Evolutionary conservation across 768 basidiomycete species (phyloP).

Genomic region (Serendipita indica): DNA sequence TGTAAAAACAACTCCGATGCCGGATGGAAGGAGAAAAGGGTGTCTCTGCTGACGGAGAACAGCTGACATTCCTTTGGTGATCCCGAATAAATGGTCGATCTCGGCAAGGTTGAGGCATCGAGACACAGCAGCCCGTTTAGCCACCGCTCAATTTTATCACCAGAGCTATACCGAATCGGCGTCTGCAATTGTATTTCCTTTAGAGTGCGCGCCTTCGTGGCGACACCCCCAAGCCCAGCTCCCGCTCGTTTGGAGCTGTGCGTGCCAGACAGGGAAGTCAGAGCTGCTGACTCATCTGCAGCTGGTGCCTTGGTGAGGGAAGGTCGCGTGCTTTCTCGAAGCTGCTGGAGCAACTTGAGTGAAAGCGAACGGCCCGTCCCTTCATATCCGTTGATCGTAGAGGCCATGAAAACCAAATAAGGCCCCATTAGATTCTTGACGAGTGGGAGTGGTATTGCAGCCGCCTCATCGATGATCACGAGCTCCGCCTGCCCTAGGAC

Average conservation of each 20-base stretch:
- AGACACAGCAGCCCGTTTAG: slow-evolving; percentile 81
- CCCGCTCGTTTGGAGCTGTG: slow-evolving; percentile 36
- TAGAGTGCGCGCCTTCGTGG: slow-evolving; percentile 57
- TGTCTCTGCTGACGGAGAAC: slow-evolving; percentile 91
- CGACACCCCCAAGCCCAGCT: slow-evolving; percentile 22
- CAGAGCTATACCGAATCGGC: slow-evolving; percentile 80
- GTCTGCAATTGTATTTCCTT: slow-evolving; percentile 91
- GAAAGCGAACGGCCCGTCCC: slow-evolving; percentile 98
- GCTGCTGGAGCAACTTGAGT: slow-evolving; percentile 92
- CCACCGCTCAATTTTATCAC: slow-evolving; percentile 90
- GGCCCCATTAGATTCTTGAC: slow-evolving; percentile 86
- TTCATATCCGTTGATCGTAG: slow-evolving; percentile 99
- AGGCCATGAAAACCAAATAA: slow-evolving; percentile 96
- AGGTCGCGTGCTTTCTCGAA: slow-evolving; percentile 79
- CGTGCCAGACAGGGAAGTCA: slow-evolving; percentile 24
- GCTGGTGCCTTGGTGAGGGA: slow-evolving; percentile 44
- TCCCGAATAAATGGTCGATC: slow-evolving; percentile 41
- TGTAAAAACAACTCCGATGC: slow-evolving; percentile 97
- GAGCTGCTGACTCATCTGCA: slow-evolving; percentile 28
- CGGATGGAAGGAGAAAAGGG: slow-evolving; percentile 91
- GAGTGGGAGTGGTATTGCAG: slow-evolving; percentile 91
- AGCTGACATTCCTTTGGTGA: slow-evolving; percentile 96
- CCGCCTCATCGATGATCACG: slow-evolving; percentile 95
- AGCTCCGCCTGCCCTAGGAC: slow-evolving; percentile 96
- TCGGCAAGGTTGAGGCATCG: slow-evolving; percentile 56